These are phyloP conservation scores for Penicillium malachiteum DNA, from an alignment of 495 filamentous ascomycete species.

Conservation along the genomic window DNA sequence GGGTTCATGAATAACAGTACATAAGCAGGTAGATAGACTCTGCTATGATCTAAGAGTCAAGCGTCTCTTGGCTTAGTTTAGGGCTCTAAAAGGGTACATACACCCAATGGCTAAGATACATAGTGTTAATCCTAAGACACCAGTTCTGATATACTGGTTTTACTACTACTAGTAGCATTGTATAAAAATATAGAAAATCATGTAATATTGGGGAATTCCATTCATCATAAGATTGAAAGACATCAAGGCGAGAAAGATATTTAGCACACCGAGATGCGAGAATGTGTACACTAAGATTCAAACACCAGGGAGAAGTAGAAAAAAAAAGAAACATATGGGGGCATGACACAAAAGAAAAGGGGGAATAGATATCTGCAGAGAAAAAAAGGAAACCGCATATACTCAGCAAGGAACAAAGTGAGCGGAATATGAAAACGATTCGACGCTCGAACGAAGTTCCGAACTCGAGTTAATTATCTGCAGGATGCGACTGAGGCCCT, in stretches of 20 bases:
- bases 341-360: constrained; percentile 17
- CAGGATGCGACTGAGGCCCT: constrained; percentile 7
- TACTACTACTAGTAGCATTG: too few relatives aligned
- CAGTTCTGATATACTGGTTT: not conserved
- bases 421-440: not conserved
- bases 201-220: constrained; percentile 11
- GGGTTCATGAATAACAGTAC: too few relatives aligned
- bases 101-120: too few relatives aligned
- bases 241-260: constrained; percentile 26
- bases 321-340: constrained; percentile 10
- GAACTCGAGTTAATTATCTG: constrained; percentile 1
- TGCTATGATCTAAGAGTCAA: too few relatives aligned
- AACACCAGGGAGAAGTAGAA: constrained; percentile 17
- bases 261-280: constrained; percentile 21
- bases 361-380: constrained; percentile 11
- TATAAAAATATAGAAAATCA: not conserved
- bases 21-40: too few relatives aligned
- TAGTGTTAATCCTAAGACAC: too few relatives aligned
- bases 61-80: too few relatives aligned
- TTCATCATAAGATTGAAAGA: constrained; percentile 31
- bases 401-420: not conserved
- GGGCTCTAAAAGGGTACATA: too few relatives aligned
- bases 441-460: not conserved
- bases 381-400: not conserved
- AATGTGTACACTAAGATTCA: constrained; percentile 27